A percentile compares a stretch with the other conserved stretches of the same genome.
phyloP scores from a whole-genome alignment of 495 filamentous ascomycete species.

The Articulospora tetracladia region DNA sequence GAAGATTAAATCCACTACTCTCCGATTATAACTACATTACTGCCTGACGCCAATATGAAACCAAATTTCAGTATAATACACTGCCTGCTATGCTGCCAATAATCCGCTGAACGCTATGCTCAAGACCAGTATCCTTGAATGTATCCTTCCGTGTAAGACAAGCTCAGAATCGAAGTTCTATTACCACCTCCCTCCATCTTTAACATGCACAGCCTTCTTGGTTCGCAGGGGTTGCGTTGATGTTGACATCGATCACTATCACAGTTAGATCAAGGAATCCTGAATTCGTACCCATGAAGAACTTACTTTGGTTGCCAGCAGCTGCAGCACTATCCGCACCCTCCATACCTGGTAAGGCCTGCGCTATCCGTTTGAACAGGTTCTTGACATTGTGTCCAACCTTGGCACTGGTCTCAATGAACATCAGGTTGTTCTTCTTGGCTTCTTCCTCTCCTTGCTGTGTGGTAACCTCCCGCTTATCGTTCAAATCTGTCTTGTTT shows the following conservation, averaged over 20 bases:
- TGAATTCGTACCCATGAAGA: background rate
- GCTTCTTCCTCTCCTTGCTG: conserved; percentile 96
- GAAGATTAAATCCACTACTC: background rate
- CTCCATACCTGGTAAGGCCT: conserved; percentile 97
- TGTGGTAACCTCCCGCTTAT: conserved; percentile 94
- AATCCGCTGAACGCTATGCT: conserved; percentile 39
- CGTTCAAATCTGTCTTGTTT: conserved; percentile 98
- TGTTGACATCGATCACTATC: conserved; percentile 92
- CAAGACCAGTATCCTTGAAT: conserved; percentile 23
- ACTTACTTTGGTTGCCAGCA: conserved; percentile 62
- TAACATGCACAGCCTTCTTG: conserved; percentile 86
- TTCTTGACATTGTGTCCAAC: conserved; percentile 97
- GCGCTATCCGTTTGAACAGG: conserved; percentile 93
- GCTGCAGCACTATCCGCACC: conserved; percentile 64
- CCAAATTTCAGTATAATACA: conserved; percentile 24
- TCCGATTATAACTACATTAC: conserved; percentile 17
- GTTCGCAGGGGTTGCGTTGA: conserved; percentile 63
- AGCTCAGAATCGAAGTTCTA: conserved; percentile 15
- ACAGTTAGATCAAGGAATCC: conserved; percentile 9
- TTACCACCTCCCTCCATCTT: background rate
- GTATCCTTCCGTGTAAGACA: conserved; percentile 16
- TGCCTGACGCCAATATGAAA: conserved; percentile 1
- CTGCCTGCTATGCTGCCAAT: conserved; percentile 25
- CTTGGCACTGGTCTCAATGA: conserved; percentile 98
- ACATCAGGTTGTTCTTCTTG: conserved; percentile 95